phyloP scores from a whole-genome alignment of 192 early-diverging fungal genomes.

The Helicostylum pulchrum region DNA sequence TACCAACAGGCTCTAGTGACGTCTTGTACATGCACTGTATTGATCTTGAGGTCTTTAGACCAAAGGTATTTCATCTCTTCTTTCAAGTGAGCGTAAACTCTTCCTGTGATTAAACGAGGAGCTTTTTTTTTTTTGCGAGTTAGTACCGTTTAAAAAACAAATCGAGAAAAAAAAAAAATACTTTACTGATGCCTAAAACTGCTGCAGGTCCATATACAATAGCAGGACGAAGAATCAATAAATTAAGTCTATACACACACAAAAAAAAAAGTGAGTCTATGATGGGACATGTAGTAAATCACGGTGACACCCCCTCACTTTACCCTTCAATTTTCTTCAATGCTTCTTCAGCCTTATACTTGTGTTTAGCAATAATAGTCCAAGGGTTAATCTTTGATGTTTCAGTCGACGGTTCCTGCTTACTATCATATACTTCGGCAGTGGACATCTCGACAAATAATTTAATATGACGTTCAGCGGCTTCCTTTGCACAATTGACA shows the following conservation, averaged over 20 bases:
- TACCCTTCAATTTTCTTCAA: conserved; percentile 74
- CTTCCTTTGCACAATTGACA: conserved; percentile 77
- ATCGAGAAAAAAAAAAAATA: conserved; percentile 11
- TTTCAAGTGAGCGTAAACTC: conserved; percentile 75
- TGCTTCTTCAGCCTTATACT: conserved; percentile 75
- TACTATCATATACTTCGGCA: conserved; percentile 85
- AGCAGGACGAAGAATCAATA: conserved; percentile 84
- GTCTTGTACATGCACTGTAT: conserved; percentile 92
- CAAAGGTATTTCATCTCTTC: conserved; percentile 94
- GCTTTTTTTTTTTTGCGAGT: conserved; percentile 40
- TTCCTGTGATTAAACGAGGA: conserved; percentile 89
- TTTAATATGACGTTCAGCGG: conserved; percentile 67
- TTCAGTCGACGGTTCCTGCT: conserved; percentile 46
- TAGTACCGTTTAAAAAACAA: too few species aligned
- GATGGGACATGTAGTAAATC: too few species aligned
- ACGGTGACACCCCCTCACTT: too few species aligned
- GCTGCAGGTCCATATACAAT: conserved; percentile 87
- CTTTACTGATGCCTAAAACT: conserved; percentile 71
- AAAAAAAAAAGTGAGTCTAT: too few species aligned
- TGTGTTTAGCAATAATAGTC: conserved; percentile 72
- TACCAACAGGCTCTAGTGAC: conserved; percentile 65
- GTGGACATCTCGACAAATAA: conserved; percentile 86
- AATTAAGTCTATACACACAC: too few species aligned
- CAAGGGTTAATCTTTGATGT: conserved; percentile 78
- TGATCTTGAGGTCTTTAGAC: conserved; percentile 88